Evolutionary conservation across 305 asterid species (phyloP).

Genomic region (Fraxinus xanthoxyloides): DNA sequence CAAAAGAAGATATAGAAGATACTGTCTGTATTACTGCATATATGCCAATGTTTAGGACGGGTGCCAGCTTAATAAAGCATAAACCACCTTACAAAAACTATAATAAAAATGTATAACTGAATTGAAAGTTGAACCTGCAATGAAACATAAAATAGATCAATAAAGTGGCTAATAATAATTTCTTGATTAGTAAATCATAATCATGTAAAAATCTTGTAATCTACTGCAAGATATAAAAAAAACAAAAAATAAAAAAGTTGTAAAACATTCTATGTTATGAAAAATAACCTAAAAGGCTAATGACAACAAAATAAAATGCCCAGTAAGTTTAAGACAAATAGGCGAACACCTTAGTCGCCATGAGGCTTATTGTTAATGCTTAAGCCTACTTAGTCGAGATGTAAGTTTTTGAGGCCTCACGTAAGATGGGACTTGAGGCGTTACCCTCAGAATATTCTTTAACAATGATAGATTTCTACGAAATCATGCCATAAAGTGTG

Average conservation of each 20-base stretch:
- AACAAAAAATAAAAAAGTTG: neutral
- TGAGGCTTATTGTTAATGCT: neutral
- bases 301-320: neutral
- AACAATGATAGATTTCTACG: neutral
- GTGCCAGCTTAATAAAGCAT: neutral
- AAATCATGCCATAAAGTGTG: neutral
- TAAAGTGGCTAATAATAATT: neutral
- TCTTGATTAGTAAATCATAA: neutral
- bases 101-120: neutral
- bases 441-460: neutral
- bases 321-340: neutral
- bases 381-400: neutral
- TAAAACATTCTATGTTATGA: no score
- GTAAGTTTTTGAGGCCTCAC: neutral
- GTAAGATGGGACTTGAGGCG: neutral
- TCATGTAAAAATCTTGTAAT: neutral
- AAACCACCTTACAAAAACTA: neutral
- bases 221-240: no score
- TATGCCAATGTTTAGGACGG: neutral
- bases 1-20: no score
- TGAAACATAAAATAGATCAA: no score
- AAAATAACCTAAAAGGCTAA: neutral
- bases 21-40: no score
- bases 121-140: no score
- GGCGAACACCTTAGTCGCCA: neutral